Evolutionary conservation across 2,329 filamentous ascomycete genomes (phyloP), one percentile per base, ranked within the genome.

Genomic region (Fusarium globosum): DNA sequence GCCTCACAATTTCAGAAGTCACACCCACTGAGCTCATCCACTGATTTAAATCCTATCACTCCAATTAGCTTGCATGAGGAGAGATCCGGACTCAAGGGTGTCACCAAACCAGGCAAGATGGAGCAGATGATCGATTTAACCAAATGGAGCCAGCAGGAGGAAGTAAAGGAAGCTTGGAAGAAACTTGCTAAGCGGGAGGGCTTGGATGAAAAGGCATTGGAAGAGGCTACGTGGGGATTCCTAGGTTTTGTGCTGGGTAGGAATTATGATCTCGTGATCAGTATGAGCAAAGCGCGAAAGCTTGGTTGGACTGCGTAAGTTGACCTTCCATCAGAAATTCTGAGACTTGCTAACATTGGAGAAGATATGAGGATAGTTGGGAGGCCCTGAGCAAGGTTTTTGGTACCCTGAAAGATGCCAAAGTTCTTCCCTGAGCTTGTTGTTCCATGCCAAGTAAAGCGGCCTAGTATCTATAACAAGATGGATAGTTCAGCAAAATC

Each of bases 191-290:
- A 56, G 20, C n/a, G 63, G 18, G 63, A 65, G 13, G 41, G 59
- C 1, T n/a, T 65, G 16, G 59, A 65, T 6, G 59, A 64, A 7
- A 64, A 41, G 7, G 59, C 63, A 5, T 26, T 65, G 16, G 48
- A 63, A 15, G 20, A 41, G 21, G 63, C 63, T 30, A 64, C 63
- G 2, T 65, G 63, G 59, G 33, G 9, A 13, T 65, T 65, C 13
- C 59, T 65, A 13, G 48, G 63, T 11, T 65, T 65, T 4, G 63
- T 65, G 7, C 33, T 41, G 6, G 63, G 63, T 4, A 52, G 63
- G 11, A 65, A 64, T n/a, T 65, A 38, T 26, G 59, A 65, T 48
- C 63, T 65, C 9, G 35, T 65, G 6, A 41, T 65, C 2, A 65
- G 59, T 20, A 64, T 65, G 63, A 64, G 36, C 4, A 65, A 65